A percentile compares a stretch with the other conserved stretches of the same genome.
phyloP scores from a whole-genome alignment of 2,329 filamentous ascomycete genomes.

The Aspergillus pseudoterreus region DNA sequence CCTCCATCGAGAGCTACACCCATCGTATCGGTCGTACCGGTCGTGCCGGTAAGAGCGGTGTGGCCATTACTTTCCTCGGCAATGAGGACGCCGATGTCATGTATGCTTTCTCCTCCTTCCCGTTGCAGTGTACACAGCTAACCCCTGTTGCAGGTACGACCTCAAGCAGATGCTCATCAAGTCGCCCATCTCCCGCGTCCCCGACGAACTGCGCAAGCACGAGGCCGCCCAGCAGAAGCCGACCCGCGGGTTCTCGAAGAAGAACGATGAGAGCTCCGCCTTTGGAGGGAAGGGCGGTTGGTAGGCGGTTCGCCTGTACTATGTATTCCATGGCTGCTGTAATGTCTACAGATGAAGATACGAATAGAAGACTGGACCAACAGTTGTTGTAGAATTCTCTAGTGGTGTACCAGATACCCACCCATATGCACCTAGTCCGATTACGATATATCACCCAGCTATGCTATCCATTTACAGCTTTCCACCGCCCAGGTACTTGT shows the following conservation, averaged over 20 bases:
- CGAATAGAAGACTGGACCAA: background rate
- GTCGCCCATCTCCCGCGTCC: constrained; percentile 80
- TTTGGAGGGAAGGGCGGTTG: constrained; percentile 37
- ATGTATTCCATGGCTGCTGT: background rate
- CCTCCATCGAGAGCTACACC: constrained; percentile 88
- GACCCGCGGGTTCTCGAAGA: constrained; percentile 40
- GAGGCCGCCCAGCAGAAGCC: constrained; percentile 87
- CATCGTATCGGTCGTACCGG: constrained; percentile 96
- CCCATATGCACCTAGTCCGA: background rate
- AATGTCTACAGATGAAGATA: background rate
- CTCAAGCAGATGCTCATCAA: constrained; percentile 94
- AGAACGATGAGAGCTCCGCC: constrained; percentile 44
- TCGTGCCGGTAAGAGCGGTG: constrained; percentile 93
- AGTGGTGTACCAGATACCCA: background rate
- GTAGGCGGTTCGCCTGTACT: constrained; percentile 14
- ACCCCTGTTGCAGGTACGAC: constrained; percentile 56
- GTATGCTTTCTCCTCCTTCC: constrained; percentile 45
- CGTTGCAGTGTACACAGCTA: constrained; percentile 12
- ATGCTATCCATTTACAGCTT: constrained; percentile 26
- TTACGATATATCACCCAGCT: background rate
- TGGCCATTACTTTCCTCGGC: constrained; percentile 92
- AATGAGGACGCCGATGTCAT: constrained; percentile 84
- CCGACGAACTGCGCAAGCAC: constrained; percentile 85
- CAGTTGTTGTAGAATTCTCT: no score
- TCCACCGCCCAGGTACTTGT: constrained; percentile 52